Evolutionary conservation across 257 asterid species (phyloP), one percentile per base, ranked within the genome.

Genomic region (Rehmannia glutinosa): DNA sequence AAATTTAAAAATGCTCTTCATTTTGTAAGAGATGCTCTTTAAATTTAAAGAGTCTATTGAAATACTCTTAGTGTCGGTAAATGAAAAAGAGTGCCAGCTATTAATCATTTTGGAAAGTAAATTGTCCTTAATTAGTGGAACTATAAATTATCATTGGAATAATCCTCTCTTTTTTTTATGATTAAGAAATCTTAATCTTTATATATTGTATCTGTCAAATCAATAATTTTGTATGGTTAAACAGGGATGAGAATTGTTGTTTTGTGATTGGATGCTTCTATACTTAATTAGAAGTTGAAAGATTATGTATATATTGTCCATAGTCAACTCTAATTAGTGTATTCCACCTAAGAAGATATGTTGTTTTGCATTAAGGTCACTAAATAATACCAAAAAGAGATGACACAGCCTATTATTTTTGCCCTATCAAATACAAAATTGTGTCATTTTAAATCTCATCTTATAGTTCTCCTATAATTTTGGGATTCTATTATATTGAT

Each of bases 341-440:
- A 11, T 67, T 73, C 76, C 81, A 73, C 70, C 81, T 71, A 82
- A 70, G 75, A 71, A 36, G 54, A 51, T 77, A 16, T 15, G 81
- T 20, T 75, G 66, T 67, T 64, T 67, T 47, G 71, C 73, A 71
- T 47, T 39, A 73, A 57, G n/a, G 57, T 50, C 41, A 36, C 15
- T 8, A 54, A 3, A 20, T 55, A 66, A 58, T 12, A 25, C 15
- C 24, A 38, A 62, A 21, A 16, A 19, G n/a, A n/a, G n/a, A n/a
- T n/a, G n/a, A n/a, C n/a, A n/a, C n/a, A n/a, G n/a, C n/a, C n/a
- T n/a, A n/a, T n/a, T n/a, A n/a, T n/a, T n/a, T n/a, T n/a, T n/a
- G n/a, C n/a, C n/a, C n/a, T n/a, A n/a, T n/a, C n/a, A n/a, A n/a
- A n/a, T n/a, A n/a, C n/a, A n/a, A n/a, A n/a, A n/a, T n/a, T n/a